Evolutionary conservation across 2,329 filamentous ascomycete species (phyloP).

Genomic region (Colletotrichum camelliae): DNA sequence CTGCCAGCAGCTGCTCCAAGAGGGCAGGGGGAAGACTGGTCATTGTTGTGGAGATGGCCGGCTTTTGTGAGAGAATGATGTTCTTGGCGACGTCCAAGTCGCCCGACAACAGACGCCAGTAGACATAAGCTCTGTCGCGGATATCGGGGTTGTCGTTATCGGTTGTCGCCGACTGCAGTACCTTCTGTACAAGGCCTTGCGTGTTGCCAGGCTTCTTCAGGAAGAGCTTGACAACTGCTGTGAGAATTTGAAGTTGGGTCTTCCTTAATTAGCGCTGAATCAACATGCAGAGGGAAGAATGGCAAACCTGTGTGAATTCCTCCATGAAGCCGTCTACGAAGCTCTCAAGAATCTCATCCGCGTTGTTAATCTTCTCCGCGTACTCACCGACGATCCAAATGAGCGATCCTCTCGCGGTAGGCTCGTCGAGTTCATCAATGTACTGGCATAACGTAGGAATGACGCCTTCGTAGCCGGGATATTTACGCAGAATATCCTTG

Average conservation of each 20-base stretch:
- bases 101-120: constrained; percentile 94
- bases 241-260: constrained; percentile 98
- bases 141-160: constrained; percentile 99
- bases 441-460: constrained; percentile 96
- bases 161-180: constrained; percentile 88
- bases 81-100: constrained; percentile 88
- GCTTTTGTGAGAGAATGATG: constrained; percentile 92
- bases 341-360: constrained; percentile 88
- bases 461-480: constrained; percentile 96
- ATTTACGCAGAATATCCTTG: constrained; percentile 97
- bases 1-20: constrained; percentile 86
- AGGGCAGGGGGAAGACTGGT: constrained; percentile 83
- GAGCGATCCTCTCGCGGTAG: constrained; percentile 84
- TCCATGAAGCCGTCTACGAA: constrained; percentile 96
- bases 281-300: background rate
- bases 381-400: constrained; percentile 99
- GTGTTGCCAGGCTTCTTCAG: constrained; percentile 94
- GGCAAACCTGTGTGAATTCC: constrained; percentile 86
- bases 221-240: constrained; percentile 96
- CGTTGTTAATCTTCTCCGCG: constrained; percentile 98
- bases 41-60: constrained; percentile 93
- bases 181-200: constrained; percentile 90
- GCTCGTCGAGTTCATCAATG: constrained; percentile 96
- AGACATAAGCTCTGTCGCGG: constrained; percentile 94
- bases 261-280: constrained; percentile 41